Base-by-base conservation (phyloP, 2,329 filamentous ascomycete species). In the Colletotrichum sp. region DNA sequence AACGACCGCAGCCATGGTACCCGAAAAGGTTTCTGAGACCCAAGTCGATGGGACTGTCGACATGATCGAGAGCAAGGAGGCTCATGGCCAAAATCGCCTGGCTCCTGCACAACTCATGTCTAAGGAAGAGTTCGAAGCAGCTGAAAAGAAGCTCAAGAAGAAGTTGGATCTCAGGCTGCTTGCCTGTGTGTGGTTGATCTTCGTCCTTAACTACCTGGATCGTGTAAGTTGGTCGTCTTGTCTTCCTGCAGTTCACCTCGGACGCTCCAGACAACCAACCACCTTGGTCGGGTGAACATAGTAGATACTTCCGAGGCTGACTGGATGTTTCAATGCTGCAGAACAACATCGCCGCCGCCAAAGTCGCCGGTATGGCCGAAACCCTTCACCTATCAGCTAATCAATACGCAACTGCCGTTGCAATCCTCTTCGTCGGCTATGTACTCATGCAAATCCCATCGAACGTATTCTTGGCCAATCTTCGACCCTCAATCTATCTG, bases 361-460 rank as follows among this genome's bases (percentile, higher is more conserved):
- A 58, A 28, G 55, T 58, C 21, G 55, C 55, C 24, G 24, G 24
- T 15, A 58, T 58, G 55, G 55, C 55, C 55, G 55, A 58, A 28
- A 28, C 21, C 9, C 55, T 58, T 4, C 55, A 58, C 55, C 24
- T 58, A 15, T 58, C 55, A 24, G 55, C 55, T 15, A 58, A 58
- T 15, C 24, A 58, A 58, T 28, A 58, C 10, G 55, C 55, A 24
- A 58, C 55, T 16, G 55, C 55, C 21, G 55, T 58, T 28, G 24
- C 55, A 1, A 58, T 58, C 16, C 55, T 58, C 16, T 58, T 58
- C 16, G 55, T 58, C 26, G 55, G 55, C 24, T 83, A 82, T 28
- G 80, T 83, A 16, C 71, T 83, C n/a, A 81, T 80, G 78, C 81
- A 81, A 32, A 76, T 82, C 1, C 82, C 82, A 2, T 80, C 80